Evolutionary conservation across 345 rosid species (phyloP).

Genomic region (Odontarrhena argentea): DNA sequence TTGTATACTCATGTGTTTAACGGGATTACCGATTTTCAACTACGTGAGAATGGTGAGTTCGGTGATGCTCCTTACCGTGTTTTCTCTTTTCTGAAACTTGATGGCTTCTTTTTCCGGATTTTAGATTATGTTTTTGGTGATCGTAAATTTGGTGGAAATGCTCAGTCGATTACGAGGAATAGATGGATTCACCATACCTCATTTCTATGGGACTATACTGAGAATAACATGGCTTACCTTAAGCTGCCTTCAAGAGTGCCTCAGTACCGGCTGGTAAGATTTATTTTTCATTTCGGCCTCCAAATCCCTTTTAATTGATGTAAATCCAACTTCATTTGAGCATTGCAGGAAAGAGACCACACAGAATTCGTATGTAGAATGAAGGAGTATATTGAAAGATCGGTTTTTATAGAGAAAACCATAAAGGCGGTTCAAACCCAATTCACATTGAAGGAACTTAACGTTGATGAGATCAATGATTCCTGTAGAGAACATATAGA

Average conservation of each 20-base stretch:
- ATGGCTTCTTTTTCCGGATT: neutral
- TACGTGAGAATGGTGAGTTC: slow-evolving; percentile 53
- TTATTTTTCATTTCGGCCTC: neutral
- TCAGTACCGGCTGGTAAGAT: slow-evolving; percentile 60
- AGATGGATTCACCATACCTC: slow-evolving; percentile 93
- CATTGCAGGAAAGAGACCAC: slow-evolving; percentile 67
- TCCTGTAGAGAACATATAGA: slow-evolving; percentile 11
- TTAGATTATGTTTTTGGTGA: slow-evolving; percentile 83
- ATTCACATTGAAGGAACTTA: slow-evolving; percentile 30
- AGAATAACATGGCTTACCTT: slow-evolving; percentile 73
- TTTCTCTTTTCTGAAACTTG: too few relatives aligned
- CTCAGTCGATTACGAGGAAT: slow-evolving; percentile 72
- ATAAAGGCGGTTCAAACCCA: slow-evolving; percentile 49
- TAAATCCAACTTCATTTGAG: neutral
- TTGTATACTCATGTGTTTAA: slow-evolving; percentile 66
- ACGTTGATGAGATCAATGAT: slow-evolving; percentile 21
- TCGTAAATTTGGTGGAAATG: slow-evolving; percentile 86
- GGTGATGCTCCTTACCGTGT: too few relatives aligned
- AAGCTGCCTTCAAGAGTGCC: slow-evolving; percentile 70
- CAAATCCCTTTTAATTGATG: neutral
- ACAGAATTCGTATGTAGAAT: slow-evolving; percentile 61
- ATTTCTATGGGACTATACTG: slow-evolving; percentile 75
- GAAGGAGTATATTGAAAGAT: slow-evolving; percentile 70
- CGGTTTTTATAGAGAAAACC: slow-evolving; percentile 59
- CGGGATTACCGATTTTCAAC: slow-evolving; percentile 61